These are phyloP conservation scores for Parastagonospora avenae DNA, from an alignment of 2,329 filamentous ascomycete species.

Conservation along the genomic window DNA sequence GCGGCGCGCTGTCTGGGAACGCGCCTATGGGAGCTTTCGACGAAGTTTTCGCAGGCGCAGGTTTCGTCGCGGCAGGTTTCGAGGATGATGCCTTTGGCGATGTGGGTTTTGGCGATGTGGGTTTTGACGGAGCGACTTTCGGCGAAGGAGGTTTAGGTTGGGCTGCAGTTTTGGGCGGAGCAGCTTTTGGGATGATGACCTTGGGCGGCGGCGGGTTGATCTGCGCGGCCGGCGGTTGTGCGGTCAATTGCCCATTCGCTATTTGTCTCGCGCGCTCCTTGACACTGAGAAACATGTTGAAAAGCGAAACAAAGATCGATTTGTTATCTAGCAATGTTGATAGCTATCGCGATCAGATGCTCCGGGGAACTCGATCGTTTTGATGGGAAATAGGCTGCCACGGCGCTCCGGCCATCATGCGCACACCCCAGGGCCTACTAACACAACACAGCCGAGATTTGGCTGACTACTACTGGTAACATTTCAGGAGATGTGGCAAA, in stretches of 20 bases:
- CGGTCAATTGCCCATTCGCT: slow-evolving; percentile 9
- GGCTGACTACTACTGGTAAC: slow-evolving; percentile 9
- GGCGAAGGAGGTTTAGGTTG: slow-evolving; percentile 4
- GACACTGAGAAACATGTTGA: slow-evolving; percentile 26
- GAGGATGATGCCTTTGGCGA: slow-evolving; percentile 4
- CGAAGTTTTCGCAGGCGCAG: slow-evolving; percentile 9
- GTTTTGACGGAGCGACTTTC: slow-evolving; percentile 4
- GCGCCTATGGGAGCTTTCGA: slow-evolving; percentile 7
- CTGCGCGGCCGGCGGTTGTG: slow-evolving; percentile 8
- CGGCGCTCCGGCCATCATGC: slow-evolving; percentile 23
- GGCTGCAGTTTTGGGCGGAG: slow-evolving; percentile 4
- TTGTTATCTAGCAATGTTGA: slow-evolving; percentile 5
- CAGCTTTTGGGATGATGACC: slow-evolving; percentile 6
- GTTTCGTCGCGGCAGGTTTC: slow-evolving; percentile 9
- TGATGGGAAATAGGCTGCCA: slow-evolving; percentile 8
- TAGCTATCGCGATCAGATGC: slow-evolving; percentile 1
- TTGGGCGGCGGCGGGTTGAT: slow-evolving; percentile 12
- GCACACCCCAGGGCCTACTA: slow-evolving; percentile 18
- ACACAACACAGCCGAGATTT: slow-evolving; percentile 21
- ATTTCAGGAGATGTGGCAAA: slow-evolving; percentile 10
- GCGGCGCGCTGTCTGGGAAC: slow-evolving; percentile 8
- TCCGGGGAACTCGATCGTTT: slow-evolving; percentile 5
- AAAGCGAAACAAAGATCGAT: too few species aligned
- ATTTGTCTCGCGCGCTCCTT: slow-evolving; percentile 20
- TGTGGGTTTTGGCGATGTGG: neutral